Percentiles rank a stretch among this genome's conserved stretches.
Evolutionary conservation across 768 basidiomycete species (phyloP).

Genomic region (Suillus ampliporus): DNA sequence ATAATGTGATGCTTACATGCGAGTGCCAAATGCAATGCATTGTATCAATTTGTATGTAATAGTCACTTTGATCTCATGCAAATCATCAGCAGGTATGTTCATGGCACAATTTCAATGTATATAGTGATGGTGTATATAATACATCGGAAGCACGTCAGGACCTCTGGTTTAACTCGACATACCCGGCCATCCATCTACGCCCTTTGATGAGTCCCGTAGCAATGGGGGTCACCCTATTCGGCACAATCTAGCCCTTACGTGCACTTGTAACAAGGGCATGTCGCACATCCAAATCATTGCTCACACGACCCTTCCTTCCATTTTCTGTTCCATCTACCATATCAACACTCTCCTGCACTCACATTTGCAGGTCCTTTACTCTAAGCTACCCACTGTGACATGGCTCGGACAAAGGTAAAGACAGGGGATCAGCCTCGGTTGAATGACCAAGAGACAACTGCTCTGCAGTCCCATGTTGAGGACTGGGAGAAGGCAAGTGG

Average conservation of each 20-base stretch:
- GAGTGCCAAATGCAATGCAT: too few species aligned
- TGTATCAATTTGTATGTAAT: too few species aligned
- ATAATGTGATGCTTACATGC: too few species aligned
- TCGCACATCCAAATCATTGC: neutral
- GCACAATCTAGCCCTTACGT: neutral
- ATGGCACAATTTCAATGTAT: too few species aligned
- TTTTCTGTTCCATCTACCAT: neutral
- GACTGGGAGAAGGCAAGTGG: neutral
- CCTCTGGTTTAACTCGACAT: neutral
- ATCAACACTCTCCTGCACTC: neutral
- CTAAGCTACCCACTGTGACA: neutral
- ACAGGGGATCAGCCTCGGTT: neutral
- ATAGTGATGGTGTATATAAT: neutral
- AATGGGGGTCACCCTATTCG: neutral
- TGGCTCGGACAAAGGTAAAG: neutral
- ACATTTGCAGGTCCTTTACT: neutral
- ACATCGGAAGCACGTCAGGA: neutral
- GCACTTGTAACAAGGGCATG: neutral
- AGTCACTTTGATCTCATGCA: too few species aligned
- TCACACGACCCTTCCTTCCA: too few species aligned
- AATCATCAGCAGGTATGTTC: too few species aligned
- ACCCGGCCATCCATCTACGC: neutral
- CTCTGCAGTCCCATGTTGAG: neutral
- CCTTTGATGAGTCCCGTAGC: neutral
- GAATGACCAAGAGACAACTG: neutral